Evolutionary conservation across 202 grass and related monocot species (phyloP), one percentile per base, ranked within the genome.

Genomic region (Schoenoplectus tabernaemontani): DNA sequence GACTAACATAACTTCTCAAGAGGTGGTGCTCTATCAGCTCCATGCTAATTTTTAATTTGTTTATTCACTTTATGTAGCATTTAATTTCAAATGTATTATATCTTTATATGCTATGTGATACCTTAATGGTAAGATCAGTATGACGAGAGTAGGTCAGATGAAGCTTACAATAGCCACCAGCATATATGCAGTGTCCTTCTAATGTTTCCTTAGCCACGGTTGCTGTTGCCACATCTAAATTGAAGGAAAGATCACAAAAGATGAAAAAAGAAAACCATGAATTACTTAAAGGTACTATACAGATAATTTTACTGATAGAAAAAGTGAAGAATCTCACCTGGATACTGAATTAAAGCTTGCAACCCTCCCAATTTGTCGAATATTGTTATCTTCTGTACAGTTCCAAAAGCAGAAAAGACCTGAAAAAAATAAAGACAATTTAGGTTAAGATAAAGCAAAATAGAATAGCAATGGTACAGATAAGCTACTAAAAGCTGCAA

Each of bases 101-200:
- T 68, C 36, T 41, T 64, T 71, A 70, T 80, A 83, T 65, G 41
- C 64, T 83, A 85, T 66, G 60, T 76, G 72, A 87, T 99, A 99
- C 96, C 96, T 99, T 99, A 83, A 95, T 91, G 89, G 90, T 92
- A 79, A 99, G 96, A 95, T 99, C 91, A 91, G 96, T 95, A 95
- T 99, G 96, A 95, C 88, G 92, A 99, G 96, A 99, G 90, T 99
- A 99, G 93, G 96, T 90, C 92, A 95, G 91, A 89, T 99, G 96
- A 93, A 99, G 96, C 96, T 99, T 99, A 99, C 96, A 99, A 82
- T 92, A 99, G 87, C 96, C 91, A 84, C 96, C 96, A 83, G 88
- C 87, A 92, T 98, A 98, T 72, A 98, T 98, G 89, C 96, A 95
- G 82, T 98, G 96, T 58, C 96, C 96, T 87, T 98, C 96, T 81